phyloP scores from a whole-genome alignment of 2,329 filamentous ascomycete genomes.

The Fusarium annulatum region DNA sequence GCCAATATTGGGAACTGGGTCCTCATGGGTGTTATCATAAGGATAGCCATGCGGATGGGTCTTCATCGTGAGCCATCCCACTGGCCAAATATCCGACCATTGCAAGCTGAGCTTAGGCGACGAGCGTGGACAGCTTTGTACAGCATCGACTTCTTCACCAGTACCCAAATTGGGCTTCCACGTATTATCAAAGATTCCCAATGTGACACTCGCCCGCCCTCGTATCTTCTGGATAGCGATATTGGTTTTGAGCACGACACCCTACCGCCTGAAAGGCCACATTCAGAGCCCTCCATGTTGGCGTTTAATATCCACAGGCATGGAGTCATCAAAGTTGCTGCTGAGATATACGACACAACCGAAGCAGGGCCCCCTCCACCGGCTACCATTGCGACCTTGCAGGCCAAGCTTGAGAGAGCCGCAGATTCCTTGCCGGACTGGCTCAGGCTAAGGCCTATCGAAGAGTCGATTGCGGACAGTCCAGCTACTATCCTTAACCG shows the following conservation, averaged over 20 bases:
- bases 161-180: constrained; percentile 31
- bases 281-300: constrained; percentile 8
- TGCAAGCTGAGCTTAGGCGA: constrained; percentile 29
- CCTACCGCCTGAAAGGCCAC: neutral
- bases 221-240: constrained; percentile 1
- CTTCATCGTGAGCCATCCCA: constrained; percentile 31
- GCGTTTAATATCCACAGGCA: constrained; percentile 13
- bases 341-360: constrained; percentile 15
- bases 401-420: neutral
- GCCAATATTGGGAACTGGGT: constrained; percentile 29
- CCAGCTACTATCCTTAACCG: constrained; percentile 5
- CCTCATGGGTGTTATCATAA: constrained; percentile 26
- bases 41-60: constrained; percentile 34
- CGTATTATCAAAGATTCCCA: constrained; percentile 36
- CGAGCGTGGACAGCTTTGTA: constrained; percentile 30
- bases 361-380: constrained; percentile 3
- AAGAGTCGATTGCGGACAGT: constrained; percentile 10
- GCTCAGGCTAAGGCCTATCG: constrained; percentile 8
- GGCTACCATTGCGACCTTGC: neutral
- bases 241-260: neutral
- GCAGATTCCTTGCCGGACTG: constrained; percentile 6
- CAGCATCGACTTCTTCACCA: constrained; percentile 38
- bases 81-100: constrained; percentile 29
- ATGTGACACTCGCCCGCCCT: constrained; percentile 23
- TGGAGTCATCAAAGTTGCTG: neutral